Evolutionary conservation across 805 yeast species (phyloP).

Genomic region (Gaillardinia entomophila): DNA sequence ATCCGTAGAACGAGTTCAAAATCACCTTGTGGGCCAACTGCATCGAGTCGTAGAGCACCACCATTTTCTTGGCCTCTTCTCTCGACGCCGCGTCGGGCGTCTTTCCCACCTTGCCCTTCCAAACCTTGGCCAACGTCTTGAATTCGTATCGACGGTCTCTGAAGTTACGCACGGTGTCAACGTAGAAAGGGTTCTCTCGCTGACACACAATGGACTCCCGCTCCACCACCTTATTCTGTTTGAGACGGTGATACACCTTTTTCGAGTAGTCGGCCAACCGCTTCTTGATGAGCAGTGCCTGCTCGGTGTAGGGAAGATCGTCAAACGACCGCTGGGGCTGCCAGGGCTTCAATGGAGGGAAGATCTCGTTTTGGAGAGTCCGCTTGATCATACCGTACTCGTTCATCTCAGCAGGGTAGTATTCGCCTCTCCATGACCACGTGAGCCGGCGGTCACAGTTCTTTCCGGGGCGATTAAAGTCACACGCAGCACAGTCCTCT

Average conservation of each 20-base stretch:
- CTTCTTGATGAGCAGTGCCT: slow-evolving; percentile 67
- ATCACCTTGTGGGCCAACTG: slow-evolving; percentile 97
- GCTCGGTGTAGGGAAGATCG: slow-evolving; percentile 71
- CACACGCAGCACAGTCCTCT: slow-evolving; percentile 96
- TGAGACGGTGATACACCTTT: slow-evolving; percentile 77
- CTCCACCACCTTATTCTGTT: slow-evolving; percentile 76
- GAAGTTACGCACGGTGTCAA: slow-evolving; percentile 87
- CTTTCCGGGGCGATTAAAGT: slow-evolving; percentile 92
- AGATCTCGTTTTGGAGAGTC: slow-evolving; percentile 72
- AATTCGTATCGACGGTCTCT: slow-evolving; percentile 95
- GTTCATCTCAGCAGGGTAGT: slow-evolving; percentile 80
- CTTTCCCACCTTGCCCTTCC: slow-evolving; percentile 76
- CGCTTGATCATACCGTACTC: slow-evolving; percentile 88
- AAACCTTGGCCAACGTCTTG: slow-evolving; percentile 86
- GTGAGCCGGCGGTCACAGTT: slow-evolving; percentile 84
- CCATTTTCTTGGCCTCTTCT: slow-evolving; percentile 94
- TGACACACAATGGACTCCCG: slow-evolving; percentile 95
- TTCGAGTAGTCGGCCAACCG: slow-evolving; percentile 78
- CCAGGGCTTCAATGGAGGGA: slow-evolving; percentile 57
- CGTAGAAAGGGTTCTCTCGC: slow-evolving; percentile 95
- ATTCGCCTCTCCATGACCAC: slow-evolving; percentile 99
- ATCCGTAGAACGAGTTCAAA: slow-evolving; percentile 93
- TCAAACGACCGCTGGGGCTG: slow-evolving; percentile 62
- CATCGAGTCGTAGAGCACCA: slow-evolving; percentile 86
- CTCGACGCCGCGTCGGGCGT: slow-evolving; percentile 50